phyloP scores from a whole-genome alignment of 495 filamentous ascomycete genomes.

The Hypoxylon crocopeplum region DNA sequence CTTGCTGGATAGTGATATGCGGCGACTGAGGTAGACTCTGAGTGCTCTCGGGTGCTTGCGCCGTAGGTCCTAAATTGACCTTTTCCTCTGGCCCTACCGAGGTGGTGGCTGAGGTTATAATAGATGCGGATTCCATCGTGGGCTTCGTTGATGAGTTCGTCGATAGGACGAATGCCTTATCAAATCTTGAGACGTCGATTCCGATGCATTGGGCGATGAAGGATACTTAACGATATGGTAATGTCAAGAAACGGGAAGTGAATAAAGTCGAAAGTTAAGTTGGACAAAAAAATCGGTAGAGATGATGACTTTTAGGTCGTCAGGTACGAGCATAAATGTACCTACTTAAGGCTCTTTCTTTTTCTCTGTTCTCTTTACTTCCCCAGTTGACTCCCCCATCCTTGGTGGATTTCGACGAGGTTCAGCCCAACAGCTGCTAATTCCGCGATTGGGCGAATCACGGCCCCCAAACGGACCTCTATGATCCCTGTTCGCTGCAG shows the following conservation, averaged over 20 bases:
- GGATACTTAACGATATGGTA: not conserved
- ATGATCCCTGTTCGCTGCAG: conserved; percentile 35
- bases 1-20: conserved; percentile 48
- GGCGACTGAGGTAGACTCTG: conserved; percentile 41
- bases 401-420: conserved; percentile 4
- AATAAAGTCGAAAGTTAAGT: conserved; percentile 9
- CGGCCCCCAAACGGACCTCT: conserved; percentile 20
- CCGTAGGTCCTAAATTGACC: conserved; percentile 9
- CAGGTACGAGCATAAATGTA: conserved; percentile 4
- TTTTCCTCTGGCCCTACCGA: conserved; percentile 3
- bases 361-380: conserved; percentile 3
- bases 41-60: conserved; percentile 13
- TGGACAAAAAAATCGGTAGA: conserved; percentile 7
- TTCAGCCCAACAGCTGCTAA: conserved; percentile 41
- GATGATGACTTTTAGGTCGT: conserved; percentile 20
- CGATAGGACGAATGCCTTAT: not conserved
- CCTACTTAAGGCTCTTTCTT: conserved; percentile 5
- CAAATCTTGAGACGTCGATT: conserved; percentile 4
- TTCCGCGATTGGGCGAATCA: conserved; percentile 39
- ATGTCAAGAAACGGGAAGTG: not conserved
- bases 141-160: conserved; percentile 14
- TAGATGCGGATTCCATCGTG: conserved; percentile 22
- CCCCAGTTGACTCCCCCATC: not conserved
- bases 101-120: conserved; percentile 7
- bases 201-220: conserved; percentile 9